Evolutionary conservation across 768 basidiomycete genomes (phyloP).

Genomic region (Pleurotus platypus): DNA sequence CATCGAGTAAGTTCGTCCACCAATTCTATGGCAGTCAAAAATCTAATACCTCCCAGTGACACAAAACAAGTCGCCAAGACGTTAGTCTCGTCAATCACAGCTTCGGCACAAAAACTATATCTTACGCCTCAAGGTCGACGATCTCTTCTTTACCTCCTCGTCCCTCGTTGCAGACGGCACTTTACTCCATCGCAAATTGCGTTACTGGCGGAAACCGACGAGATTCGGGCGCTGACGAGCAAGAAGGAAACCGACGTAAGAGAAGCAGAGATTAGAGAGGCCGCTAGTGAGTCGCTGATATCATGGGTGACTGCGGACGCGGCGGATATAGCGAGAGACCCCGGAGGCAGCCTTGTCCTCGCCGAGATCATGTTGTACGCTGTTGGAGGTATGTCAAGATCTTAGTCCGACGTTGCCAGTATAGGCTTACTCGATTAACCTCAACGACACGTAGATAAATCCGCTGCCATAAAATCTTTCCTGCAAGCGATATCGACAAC

Average conservation of each 20-base stretch:
- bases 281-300: slow-evolving; percentile 74
- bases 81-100: slow-evolving; percentile 66
- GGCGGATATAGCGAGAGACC: slow-evolving; percentile 61
- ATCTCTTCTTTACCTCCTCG: slow-evolving; percentile 76
- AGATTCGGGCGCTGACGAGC: slow-evolving; percentile 65
- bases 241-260: slow-evolving; percentile 73
- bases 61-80: slow-evolving; percentile 87
- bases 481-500: slow-evolving; percentile 50
- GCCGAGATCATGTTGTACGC: slow-evolving; percentile 82
- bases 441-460: slow-evolving; percentile 55
- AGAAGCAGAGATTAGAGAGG: slow-evolving; percentile 65
- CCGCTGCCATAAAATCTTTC: slow-evolving; percentile 55
- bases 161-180: slow-evolving; percentile 80
- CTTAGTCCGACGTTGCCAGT: not conserved
- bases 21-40: not conserved
- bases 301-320: slow-evolving; percentile 64
- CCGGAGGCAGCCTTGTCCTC: slow-evolving; percentile 76
- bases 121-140: slow-evolving; percentile 73
- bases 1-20: slow-evolving; percentile 61
- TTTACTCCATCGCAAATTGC: slow-evolving; percentile 82
- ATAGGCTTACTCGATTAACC: not conserved
- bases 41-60: slow-evolving; percentile 48
- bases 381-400: slow-evolving; percentile 62
- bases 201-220: slow-evolving; percentile 71
- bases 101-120: slow-evolving; percentile 54